phyloP scores from a whole-genome alignment of 2,329 filamentous ascomycete genomes.

The Aspergillus sclerotialis region DNA sequence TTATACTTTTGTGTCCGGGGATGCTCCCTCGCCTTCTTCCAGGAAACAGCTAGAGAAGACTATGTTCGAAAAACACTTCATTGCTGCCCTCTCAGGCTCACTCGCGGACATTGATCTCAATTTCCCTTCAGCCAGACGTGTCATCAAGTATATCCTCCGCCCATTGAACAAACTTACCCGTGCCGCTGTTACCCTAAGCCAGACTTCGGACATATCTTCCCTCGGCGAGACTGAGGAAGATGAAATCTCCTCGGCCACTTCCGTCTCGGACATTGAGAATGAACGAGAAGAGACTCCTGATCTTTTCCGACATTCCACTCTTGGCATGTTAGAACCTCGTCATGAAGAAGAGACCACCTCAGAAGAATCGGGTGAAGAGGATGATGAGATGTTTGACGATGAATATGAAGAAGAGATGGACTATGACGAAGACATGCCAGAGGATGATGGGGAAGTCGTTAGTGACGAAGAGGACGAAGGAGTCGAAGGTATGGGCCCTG shows the following conservation, averaged over 20 bases:
- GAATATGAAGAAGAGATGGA: constrained; percentile 87
- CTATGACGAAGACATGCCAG: constrained; percentile 74
- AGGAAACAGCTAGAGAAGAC: constrained; percentile 81
- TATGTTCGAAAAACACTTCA: constrained; percentile 98
- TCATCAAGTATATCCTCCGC: constrained; percentile 91
- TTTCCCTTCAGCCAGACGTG: constrained; percentile 85
- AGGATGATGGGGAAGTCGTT: constrained; percentile 76
- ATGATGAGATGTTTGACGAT: constrained; percentile 89
- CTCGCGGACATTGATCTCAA: constrained; percentile 95
- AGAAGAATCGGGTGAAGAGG: constrained; percentile 60
- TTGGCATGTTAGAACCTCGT: constrained; percentile 86
- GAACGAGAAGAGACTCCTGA: constrained; percentile 93
- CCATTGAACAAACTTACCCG: constrained; percentile 82
- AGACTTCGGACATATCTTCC: constrained; percentile 65
- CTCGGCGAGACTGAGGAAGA: constrained; percentile 71
- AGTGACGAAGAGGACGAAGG: constrained; percentile 77
- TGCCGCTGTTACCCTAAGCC: constrained; percentile 78
- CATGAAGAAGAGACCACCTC: constrained; percentile 77
- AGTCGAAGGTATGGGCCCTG: constrained; percentile 68
- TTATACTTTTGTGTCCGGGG: constrained; percentile 57
- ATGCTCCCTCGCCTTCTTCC: constrained; percentile 47
- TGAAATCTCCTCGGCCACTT: constrained; percentile 79
- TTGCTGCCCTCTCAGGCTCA: constrained; percentile 78
- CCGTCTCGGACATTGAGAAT: constrained; percentile 79
- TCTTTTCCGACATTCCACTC: constrained; percentile 88